Evolutionary conservation across 2,329 filamentous ascomycete species (phyloP), one percentile per base, ranked within the genome.

Genomic region (Pseudocercospora pini-densiflorae): DNA sequence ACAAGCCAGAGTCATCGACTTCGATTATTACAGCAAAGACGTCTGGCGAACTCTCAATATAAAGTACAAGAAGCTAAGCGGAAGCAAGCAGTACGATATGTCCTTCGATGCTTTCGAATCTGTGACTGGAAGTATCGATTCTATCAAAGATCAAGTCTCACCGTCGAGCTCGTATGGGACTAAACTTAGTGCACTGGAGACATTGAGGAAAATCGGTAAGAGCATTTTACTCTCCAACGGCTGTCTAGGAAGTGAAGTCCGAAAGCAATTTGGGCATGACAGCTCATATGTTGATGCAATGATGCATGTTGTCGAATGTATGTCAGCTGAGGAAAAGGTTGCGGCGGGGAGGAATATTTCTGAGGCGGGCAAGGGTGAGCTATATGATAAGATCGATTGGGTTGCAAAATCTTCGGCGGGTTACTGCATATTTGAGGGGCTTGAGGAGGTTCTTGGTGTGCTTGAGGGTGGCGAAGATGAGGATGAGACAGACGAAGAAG

Each of bases 401-500:
- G 55, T 66, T 19, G n/a, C 16, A n/a, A 27, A 29, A 8, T n/a
- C 31, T 21, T 47, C 60, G 19, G 27, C 31, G 24, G 33, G 24
- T 12, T 51, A 61, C 21, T 57, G 21, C 10, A 33, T 61, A 0
- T 40, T 61, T 45, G 49, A 49, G 40, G 27, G 57, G 14, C 21
- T 57, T 16, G n/a, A 43, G 12, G 54, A 64, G 23, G 62, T 45
- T 0, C 58, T 40, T 7, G 19, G 8, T 14, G 8, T n/a, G 33
- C 58, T 65, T 23, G 19, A 21, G 24, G 47, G 23, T 8, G 63
- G 23, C 10, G 31, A 23, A 10, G 36, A 16, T 16, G 47, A 61
- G 12, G 58, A 55, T 19, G 62, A 63, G 9, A 27, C 36, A 49
- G 62, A 53, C 19, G 54, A 53, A 16, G 1, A 84, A 71, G 66